phyloP scores from a whole-genome alignment of 1,284 basidiomycete genomes.

The Bjerkandera adusta region DNA sequence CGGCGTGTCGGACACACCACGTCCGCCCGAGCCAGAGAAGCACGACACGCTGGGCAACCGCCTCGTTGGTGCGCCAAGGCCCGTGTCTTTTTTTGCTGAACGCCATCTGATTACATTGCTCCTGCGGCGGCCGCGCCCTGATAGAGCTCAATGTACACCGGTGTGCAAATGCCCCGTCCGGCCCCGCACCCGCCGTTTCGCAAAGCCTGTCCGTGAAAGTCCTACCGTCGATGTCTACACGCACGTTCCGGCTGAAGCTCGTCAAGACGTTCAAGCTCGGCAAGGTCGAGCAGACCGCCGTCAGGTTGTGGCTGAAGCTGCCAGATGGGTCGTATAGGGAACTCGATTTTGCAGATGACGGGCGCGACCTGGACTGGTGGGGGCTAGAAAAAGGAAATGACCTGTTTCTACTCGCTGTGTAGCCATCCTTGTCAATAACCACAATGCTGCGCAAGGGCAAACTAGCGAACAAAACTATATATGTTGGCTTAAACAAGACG shows the following conservation, averaged over 20 bases:
- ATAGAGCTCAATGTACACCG: slow-evolving; percentile 38
- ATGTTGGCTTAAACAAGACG: too few species aligned
- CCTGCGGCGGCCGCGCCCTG: too few species aligned
- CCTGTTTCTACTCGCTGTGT: slow-evolving; percentile 28
- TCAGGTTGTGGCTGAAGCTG: slow-evolving; percentile 56
- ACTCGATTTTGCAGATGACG: slow-evolving; percentile 44
- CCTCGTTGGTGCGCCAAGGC: slow-evolving; percentile 51
- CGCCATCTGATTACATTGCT: slow-evolving; percentile 1
- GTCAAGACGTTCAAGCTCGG: slow-evolving; percentile 31
- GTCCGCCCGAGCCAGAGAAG: slow-evolving; percentile 23
- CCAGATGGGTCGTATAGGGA: slow-evolving; percentile 42
- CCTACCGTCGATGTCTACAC: slow-evolving; percentile 64
- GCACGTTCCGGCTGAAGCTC: slow-evolving; percentile 43
- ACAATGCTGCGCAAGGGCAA: too few species aligned
- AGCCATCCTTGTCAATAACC: too few species aligned
- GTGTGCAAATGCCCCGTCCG: slow-evolving; percentile 23
- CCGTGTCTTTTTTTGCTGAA: slow-evolving; percentile 1
- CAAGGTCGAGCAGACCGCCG: slow-evolving; percentile 25
- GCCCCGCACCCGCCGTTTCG: slow-evolving; percentile 12
- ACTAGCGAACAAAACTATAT: too few species aligned
- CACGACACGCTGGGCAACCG: slow-evolving; percentile 59
- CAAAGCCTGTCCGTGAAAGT: slow-evolving; percentile 43
- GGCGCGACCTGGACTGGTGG: slow-evolving; percentile 63
- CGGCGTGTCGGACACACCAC: slow-evolving; percentile 48
- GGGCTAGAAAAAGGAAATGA: slow-evolving; percentile 63